Conservation (phyloP, 192 early-diverging fungal species). For the Fimicolochytrium jonesii region DNA sequence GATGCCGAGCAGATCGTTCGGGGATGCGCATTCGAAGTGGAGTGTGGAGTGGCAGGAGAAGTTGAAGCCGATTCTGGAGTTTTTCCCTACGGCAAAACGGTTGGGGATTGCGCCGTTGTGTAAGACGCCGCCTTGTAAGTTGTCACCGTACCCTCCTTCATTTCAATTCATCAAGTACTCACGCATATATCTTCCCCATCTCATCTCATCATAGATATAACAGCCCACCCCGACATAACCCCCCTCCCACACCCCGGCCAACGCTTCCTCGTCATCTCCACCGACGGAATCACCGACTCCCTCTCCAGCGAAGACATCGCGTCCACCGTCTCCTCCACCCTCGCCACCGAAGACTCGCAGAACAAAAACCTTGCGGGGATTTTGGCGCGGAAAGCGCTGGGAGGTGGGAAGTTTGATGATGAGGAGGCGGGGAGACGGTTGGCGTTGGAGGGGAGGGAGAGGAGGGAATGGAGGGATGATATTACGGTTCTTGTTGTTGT, state of each 20-base stretch:
- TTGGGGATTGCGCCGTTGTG: background rate
- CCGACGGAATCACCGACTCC: background rate
- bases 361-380: background rate
- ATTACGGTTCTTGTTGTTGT: background rate
- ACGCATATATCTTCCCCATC: background rate
- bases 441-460: background rate
- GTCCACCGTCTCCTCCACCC: background rate
- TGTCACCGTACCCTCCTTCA: background rate
- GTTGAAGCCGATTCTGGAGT: background rate
- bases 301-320: background rate
- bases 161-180: background rate
- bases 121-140: background rate
- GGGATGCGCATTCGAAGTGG: background rate
- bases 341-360: background rate
- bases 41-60: background rate
- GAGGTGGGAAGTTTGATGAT: background rate
- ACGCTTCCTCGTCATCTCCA: background rate
- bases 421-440: background rate
- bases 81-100: background rate
- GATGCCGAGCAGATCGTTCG: background rate
- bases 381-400: background rate
- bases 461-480: background rate
- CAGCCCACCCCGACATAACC: background rate
- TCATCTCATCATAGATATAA: too few relatives aligned
- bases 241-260: background rate